A percentile compares a stretch with the other conserved stretches of the same genome.
Evolutionary conservation across 2,329 filamentous ascomycete species (phyloP).

Genomic region (Aspergillus fijiensis): DNA sequence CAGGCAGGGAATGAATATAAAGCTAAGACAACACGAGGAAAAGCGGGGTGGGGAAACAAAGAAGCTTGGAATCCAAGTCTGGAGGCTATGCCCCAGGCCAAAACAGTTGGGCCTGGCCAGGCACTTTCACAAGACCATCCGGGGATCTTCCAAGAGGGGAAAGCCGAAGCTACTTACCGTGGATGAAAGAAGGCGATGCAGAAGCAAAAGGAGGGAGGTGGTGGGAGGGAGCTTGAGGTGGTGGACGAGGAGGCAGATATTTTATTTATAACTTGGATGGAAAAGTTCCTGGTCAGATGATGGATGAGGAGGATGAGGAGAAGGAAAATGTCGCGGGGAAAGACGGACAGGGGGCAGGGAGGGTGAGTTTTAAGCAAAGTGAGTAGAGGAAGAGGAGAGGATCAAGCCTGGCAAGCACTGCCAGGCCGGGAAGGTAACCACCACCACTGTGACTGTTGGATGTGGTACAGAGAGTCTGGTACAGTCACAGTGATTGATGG

Average conservation of each 20-base stretch:
- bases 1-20: background rate
- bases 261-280: background rate
- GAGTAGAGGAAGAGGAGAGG: too few relatives aligned
- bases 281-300: background rate
- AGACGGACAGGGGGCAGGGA: background rate
- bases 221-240: background rate
- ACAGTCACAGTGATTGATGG: background rate
- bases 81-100: background rate
- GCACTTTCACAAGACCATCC: background rate
- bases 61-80: conserved; percentile 8
- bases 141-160: background rate
- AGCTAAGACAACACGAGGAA: background rate
- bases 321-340: conserved; percentile 13
- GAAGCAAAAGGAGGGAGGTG: background rate
- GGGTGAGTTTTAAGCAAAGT: background rate
- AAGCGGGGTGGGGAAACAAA: conserved; percentile 17
- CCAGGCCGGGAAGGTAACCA: too few relatives aligned
- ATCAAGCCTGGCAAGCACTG: too few relatives aligned
- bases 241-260: conserved; percentile 11
- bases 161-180: conserved; percentile 1
- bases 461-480: background rate
- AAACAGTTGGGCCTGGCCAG: background rate
- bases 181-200: background rate
- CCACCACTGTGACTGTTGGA: too few relatives aligned
- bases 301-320: conserved; percentile 5